A percentile compares a stretch with the other conserved stretches of the same genome.
phyloP scores from a whole-genome alignment of 1,284 basidiomycete species.

The Trichosporon faecale region DNA sequence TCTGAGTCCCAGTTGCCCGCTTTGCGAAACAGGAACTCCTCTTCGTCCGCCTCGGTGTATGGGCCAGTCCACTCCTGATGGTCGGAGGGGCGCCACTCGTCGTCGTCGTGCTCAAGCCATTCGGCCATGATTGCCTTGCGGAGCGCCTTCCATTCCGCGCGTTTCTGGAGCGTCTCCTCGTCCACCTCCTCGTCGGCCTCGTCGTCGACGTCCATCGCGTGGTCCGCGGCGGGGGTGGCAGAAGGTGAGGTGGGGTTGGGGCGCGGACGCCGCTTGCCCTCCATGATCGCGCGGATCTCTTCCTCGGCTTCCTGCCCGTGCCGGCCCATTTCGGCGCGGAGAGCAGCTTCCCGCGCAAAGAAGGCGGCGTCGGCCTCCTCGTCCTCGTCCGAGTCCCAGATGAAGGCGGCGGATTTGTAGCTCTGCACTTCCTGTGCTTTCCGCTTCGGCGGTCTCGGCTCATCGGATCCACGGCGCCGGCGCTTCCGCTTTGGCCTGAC shows the following conservation, averaged over 20 bases:
- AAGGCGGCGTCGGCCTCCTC: slow-evolving; percentile 59
- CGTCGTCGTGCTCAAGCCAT: neutral
- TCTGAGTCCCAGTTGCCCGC: neutral
- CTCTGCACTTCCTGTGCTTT: slow-evolving; percentile 60
- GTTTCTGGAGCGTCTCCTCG: neutral
- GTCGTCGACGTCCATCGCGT: slow-evolving; percentile 17
- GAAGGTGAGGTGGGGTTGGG: no score
- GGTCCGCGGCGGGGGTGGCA: neutral
- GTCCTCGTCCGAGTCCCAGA: slow-evolving; percentile 78
- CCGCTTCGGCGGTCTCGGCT: slow-evolving; percentile 31
- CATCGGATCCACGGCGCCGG: slow-evolving; percentile 5
- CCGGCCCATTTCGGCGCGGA: slow-evolving; percentile 57
- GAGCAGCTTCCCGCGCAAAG: slow-evolving; percentile 66
- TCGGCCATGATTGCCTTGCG: neutral
- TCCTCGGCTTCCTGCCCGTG: slow-evolving; percentile 53
- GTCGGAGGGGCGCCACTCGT: neutral
- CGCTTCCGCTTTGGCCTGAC: slow-evolving; percentile 48
- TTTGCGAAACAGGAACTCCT: neutral
- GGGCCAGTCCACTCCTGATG: neutral
- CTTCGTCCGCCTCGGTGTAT: slow-evolving; percentile 4
- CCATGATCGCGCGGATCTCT: slow-evolving; percentile 10
- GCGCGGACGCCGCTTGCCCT: neutral
- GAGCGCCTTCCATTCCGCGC: neutral
- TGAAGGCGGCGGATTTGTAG: slow-evolving; percentile 85
- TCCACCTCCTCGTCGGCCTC: neutral